A percentile compares a stretch with the other conserved stretches of the same genome.
Conservation (phyloP, 805 yeast species). For the Pichia nakasei region DNA sequence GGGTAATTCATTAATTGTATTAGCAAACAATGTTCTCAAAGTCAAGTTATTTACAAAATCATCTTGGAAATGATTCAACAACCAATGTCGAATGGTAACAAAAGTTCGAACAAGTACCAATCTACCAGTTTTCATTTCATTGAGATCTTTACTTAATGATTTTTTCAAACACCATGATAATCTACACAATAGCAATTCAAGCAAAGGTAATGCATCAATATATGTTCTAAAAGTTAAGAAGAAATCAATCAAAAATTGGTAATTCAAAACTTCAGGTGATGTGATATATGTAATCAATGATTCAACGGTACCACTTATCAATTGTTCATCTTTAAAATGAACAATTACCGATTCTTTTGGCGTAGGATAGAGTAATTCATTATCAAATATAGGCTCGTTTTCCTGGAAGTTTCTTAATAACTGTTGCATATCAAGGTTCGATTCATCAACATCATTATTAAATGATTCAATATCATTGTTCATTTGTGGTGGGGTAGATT, state of each 20-base stretch:
- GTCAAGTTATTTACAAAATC: conserved; percentile 58
- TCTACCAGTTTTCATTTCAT: conserved; percentile 43
- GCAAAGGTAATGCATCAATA: conserved; percentile 45
- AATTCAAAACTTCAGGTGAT: conserved; percentile 67
- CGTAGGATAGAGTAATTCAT: conserved; percentile 25
- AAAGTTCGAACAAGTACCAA: conserved; percentile 71
- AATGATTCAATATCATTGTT: no score
- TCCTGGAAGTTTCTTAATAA: conserved; percentile 22
- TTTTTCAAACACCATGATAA: conserved; percentile 60
- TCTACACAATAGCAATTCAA: conserved; percentile 55
- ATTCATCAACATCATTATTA: no score
- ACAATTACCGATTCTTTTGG: conserved; percentile 26
- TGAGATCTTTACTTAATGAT: conserved; percentile 11
- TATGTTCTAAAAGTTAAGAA: conserved; percentile 76
- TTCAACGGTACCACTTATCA: conserved; percentile 24
- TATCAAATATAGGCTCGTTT: conserved; percentile 29
- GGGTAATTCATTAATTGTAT: conserved; percentile 34
- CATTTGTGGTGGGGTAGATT: no score
- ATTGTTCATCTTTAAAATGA: conserved; percentile 13
- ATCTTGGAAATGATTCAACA: conserved; percentile 75
- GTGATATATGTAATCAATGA: conserved; percentile 54
- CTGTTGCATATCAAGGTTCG: neutral
- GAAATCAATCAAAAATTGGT: conserved; percentile 73
- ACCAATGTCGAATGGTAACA: conserved; percentile 84
- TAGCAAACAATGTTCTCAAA: conserved; percentile 36